These are phyloP conservation scores for Centella asiatica DNA, from an alignment of 129 eudicot genomes.

Conservation along the genomic window DNA sequence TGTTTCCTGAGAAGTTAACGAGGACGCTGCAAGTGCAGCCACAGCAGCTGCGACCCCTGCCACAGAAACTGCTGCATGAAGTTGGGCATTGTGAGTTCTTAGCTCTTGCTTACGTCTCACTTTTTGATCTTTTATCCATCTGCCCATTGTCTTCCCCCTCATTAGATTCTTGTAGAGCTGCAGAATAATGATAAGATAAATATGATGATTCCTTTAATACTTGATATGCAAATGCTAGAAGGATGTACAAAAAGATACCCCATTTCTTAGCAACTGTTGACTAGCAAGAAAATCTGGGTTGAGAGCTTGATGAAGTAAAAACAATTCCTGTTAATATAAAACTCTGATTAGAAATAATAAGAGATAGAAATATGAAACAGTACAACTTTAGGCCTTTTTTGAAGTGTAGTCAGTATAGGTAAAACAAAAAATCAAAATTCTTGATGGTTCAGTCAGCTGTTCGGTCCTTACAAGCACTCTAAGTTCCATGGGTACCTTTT, in stretches of 20 bases:
- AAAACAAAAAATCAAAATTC: no score
- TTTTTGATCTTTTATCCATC: constrained; percentile 82
- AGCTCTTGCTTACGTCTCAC: constrained; percentile 72
- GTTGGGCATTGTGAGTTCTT: constrained; percentile 74
- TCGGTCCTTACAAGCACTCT: no score
- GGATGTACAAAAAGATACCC: constrained; percentile 35
- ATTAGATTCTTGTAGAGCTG: constrained; percentile 59
- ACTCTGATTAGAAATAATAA: neutral
- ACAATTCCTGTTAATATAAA: constrained; percentile 45
- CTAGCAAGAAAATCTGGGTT: constrained; percentile 50
- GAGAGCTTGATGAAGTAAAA: constrained; percentile 72
- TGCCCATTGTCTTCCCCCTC: constrained; percentile 74
- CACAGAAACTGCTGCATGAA: constrained; percentile 85
- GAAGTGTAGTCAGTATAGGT: no score
- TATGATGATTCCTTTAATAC: no score
- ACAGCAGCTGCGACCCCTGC: constrained; percentile 95
- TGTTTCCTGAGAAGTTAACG: constrained; percentile 30
- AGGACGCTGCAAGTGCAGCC: constrained; percentile 68
- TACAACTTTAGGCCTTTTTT: neutral
- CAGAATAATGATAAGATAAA: neutral
- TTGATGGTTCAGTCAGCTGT: no score
- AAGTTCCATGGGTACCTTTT: no score
- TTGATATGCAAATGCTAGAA: constrained; percentile 2
- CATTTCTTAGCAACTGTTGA: constrained; percentile 66
- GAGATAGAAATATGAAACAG: neutral